A percentile compares a stretch with the other conserved stretches of the same genome.
Evolutionary conservation across 208 protist species (phyloP).

Genomic region (Leishmania major): DNA sequence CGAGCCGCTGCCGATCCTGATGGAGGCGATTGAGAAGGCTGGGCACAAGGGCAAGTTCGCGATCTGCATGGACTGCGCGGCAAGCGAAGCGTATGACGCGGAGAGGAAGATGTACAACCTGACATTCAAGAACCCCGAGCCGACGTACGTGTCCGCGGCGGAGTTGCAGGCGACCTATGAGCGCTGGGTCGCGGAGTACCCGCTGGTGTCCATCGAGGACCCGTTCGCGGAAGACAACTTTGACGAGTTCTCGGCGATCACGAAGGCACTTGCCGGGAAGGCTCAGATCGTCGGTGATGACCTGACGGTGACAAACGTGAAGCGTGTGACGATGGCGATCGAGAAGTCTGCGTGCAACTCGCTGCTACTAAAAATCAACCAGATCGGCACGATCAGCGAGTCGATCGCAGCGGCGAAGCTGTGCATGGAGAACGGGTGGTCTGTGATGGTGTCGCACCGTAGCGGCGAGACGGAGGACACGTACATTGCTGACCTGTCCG

Average conservation of each 20-base stretch:
- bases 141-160: constrained; percentile 70
- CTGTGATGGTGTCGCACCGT: constrained; percentile 95
- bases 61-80: constrained; percentile 99
- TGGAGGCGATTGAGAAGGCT: constrained; percentile 96
- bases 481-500: constrained; percentile 99
- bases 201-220: constrained; percentile 99
- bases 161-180: constrained; percentile 94
- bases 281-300: constrained; percentile 99
- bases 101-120: constrained; percentile 96
- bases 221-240: constrained; percentile 99
- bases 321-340: constrained; percentile 94
- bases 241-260: constrained; percentile 90
- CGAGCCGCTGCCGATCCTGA: constrained; percentile 97
- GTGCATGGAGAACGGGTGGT: constrained; percentile 79
- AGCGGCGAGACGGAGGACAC: constrained; percentile 99
- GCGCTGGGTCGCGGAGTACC: constrained; percentile 91
- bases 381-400: constrained; percentile 99
- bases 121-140: constrained; percentile 96
- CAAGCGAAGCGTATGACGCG: constrained; percentile 98
- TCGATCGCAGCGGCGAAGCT: constrained; percentile 95
- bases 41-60: constrained; percentile 95
- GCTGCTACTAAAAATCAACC: constrained; percentile 99
- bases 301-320: constrained; percentile 98
- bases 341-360: constrained; percentile 95
- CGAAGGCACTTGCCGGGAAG: constrained; percentile 64